Conservation (phyloP, 106 monocot species). For the Acanthochlamys bracteata region DNA sequence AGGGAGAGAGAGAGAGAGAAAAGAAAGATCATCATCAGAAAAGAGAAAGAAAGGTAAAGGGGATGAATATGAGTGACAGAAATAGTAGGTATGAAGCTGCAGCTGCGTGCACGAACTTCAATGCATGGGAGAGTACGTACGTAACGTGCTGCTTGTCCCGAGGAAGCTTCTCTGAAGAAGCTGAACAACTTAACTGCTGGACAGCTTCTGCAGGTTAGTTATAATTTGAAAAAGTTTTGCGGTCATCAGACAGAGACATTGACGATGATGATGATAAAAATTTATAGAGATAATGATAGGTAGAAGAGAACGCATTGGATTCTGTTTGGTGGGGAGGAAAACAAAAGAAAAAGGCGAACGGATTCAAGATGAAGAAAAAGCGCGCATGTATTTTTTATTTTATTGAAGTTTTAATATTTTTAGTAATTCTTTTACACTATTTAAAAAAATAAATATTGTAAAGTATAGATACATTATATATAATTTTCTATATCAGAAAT, state of each 20-base stretch:
- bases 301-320: slow-evolving; percentile 1
- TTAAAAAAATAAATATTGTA: too few relatives aligned
- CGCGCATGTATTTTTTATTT: too few relatives aligned
- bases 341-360: neutral
- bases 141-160: slow-evolving; percentile 5
- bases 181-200: neutral
- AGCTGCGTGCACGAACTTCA: neutral
- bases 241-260: too few relatives aligned
- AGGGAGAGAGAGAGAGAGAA: slow-evolving; percentile 1
- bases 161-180: slow-evolving; percentile 27
- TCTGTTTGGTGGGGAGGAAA: slow-evolving; percentile 1
- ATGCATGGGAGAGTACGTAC: neutral
- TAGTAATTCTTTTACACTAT: too few relatives aligned
- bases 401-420: too few relatives aligned
- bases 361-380: slow-evolving; percentile 6
- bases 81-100: neutral
- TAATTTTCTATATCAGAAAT: too few relatives aligned
- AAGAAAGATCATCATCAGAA: too few relatives aligned
- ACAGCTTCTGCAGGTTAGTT: neutral
- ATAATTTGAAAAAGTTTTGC: neutral
- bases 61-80: neutral
- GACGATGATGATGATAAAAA: too few relatives aligned
- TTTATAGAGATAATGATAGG: too few relatives aligned
- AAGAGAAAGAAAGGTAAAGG: neutral
- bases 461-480: too few relatives aligned